Base-by-base conservation (phyloP, 805 yeast species). In the Zygosaccharomyces bailii region DNA sequence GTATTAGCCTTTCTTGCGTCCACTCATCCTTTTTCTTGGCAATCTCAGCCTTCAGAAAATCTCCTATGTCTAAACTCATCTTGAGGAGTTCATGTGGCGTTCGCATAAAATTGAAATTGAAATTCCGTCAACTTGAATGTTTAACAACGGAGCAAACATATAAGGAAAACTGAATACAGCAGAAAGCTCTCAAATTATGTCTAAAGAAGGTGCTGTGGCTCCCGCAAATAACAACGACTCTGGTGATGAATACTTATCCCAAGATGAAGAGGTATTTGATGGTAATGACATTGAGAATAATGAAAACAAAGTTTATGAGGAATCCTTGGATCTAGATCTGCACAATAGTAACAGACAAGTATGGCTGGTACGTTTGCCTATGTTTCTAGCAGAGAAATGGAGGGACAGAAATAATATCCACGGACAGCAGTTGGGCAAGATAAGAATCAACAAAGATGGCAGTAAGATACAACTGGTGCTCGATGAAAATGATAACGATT, bases 331-430 rank as follows among this genome's bases (percentile, higher is more conserved):
- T 63, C 71, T 93, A 65, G 86, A 89, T 59, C 66, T 89, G 41
- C 50, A 72, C 1, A 69, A 72, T 23, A 78, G 82, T 11, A 72
- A 68, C 38, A 82, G 84, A 56, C 88, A 88, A 54, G 82, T 93
- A 33, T 93, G 98, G 99, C 71, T 93, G 17, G 96, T 93, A 18
- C 79, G 93, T 55, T 69, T 93, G 58, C 98, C 99, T 1, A 80
- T 86, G 59, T 88, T 88, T 58, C 69, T 93, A 49, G 84, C 95
- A 23, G 86, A 83, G 32, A 73, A 78, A 52, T 88, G 97, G 96
- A 75, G 80, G 43, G 74, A 83, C 50, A 74, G 77, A 42, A 78
- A 73, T 18, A 68, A 70, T 34, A 66, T 84, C 39, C 74, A 78
- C 42, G 96, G 96, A 5, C 81, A 83, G 57, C 82, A 82, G 48